Conservation (phyloP, 352 stramenopile species). For the Pythium aphanidermatum region DNA sequence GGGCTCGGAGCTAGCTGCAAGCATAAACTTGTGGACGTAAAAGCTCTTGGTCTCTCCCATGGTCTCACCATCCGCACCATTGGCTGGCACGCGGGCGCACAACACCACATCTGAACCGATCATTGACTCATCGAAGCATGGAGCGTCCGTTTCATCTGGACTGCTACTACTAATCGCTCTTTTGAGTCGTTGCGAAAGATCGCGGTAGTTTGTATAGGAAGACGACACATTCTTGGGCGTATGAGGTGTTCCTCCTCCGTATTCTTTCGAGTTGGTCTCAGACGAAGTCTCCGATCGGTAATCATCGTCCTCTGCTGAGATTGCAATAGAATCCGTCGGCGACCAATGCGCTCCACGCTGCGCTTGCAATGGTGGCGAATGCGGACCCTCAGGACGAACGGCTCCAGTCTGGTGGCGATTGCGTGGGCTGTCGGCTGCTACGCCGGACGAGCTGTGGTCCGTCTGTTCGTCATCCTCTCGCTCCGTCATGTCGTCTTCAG, state of each 20-base stretch:
- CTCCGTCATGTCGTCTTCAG: slow-evolving; percentile 24
- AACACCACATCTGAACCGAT: slow-evolving; percentile 70
- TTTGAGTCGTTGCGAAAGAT: slow-evolving; percentile 55
- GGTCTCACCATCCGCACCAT: slow-evolving; percentile 4
- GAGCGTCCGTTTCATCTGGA: slow-evolving; percentile 6
- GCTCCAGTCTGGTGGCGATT: not conserved
- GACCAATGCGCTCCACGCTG: slow-evolving; percentile 26
- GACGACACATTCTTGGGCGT: slow-evolving; percentile 30
- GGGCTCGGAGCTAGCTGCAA: slow-evolving; percentile 74
- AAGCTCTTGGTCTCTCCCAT: slow-evolving; percentile 29
- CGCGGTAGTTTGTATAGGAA: slow-evolving; percentile 55
- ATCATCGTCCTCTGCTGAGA: slow-evolving; percentile 72
- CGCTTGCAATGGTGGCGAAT: slow-evolving; percentile 17
- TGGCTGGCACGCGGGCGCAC: slow-evolving; percentile 37
- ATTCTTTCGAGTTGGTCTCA: slow-evolving; percentile 37
- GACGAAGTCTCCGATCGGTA: slow-evolving; percentile 71
- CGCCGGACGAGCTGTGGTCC: slow-evolving; percentile 15
- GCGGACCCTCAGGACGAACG: not conserved
- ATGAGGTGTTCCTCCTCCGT: not conserved
- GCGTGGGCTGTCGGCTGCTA: slow-evolving; percentile 13
- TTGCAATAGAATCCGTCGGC: slow-evolving; percentile 41
- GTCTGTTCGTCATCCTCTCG: slow-evolving; percentile 24
- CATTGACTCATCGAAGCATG: slow-evolving; percentile 47
- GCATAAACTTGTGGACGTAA: slow-evolving; percentile 75
- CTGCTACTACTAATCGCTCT: slow-evolving; percentile 29